A percentile compares a stretch with the other conserved stretches of the same genome.
Evolutionary conservation across 371 early-diverging fungal species (phyloP).

Genomic region (Mucor velutinosus): DNA sequence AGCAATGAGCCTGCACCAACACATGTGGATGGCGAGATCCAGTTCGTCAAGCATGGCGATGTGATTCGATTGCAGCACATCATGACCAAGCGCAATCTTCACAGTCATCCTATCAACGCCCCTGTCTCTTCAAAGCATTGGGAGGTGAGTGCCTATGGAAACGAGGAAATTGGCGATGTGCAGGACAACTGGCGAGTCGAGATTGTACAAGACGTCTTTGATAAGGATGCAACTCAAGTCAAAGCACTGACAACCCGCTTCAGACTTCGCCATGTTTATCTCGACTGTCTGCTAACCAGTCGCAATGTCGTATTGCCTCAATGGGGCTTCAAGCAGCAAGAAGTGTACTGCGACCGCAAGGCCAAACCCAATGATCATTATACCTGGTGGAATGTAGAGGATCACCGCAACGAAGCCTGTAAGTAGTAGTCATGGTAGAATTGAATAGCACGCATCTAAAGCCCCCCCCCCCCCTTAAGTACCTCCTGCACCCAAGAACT

Average conservation of each 20-base stretch:
- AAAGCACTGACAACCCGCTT: conserved; percentile 86
- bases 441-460: not conserved
- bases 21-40: conserved; percentile 8
- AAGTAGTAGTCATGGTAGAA: conserved; percentile 1
- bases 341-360: conserved; percentile 85
- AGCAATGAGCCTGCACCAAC: not conserved
- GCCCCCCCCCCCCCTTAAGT: conserved; percentile 30
- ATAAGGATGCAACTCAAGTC: conserved; percentile 44
- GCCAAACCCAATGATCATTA: conserved; percentile 53
- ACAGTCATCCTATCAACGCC: conserved; percentile 80
- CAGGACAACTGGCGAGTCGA: conserved; percentile 94
- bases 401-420: conserved; percentile 73
- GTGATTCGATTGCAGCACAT: conserved; percentile 81
- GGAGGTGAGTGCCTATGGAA: conserved; percentile 88
- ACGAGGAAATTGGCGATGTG: conserved; percentile 64
- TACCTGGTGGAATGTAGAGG: conserved; percentile 96
- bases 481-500: conserved; percentile 57
- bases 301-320: conserved; percentile 83
- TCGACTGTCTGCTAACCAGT: conserved; percentile 81
- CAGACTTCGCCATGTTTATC: conserved; percentile 75
- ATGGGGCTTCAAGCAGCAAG: conserved; percentile 99
- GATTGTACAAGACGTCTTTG: conserved; percentile 64
- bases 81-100: conserved; percentile 75
- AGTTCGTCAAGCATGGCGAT: conserved; percentile 77
- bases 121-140: conserved; percentile 82